Base-by-base conservation (phyloP, 2,329 filamentous ascomycete species). In the Ilyonectria robusta region DNA sequence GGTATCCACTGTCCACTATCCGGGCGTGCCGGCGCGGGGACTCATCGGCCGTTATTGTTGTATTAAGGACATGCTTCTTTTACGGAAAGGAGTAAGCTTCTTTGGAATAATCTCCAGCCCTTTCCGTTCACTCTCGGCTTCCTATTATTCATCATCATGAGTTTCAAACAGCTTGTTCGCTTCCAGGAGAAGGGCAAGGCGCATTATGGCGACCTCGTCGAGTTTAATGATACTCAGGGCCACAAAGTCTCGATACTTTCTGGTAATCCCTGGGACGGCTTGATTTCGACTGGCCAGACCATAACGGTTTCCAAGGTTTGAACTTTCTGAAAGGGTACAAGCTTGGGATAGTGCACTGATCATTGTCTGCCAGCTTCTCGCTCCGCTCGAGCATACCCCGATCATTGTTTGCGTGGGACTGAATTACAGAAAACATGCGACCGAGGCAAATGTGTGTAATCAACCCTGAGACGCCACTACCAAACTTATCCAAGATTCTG, bases 321-420 rank as follows among this genome's bases (percentile, higher is more conserved):
- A n/a, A 5, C 17, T 44, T 4, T 5, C 15, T n/a, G 4, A n/a
- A 19, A 17, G 40, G 2, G 40, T 19, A n/a, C 17, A 44, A 44
- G 17, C 40, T n/a, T n/a, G 6, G 15, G 8, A 44, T 44, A 8
- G 17, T 44, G 33, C 33, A 35, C 33, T 44, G 7, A 44, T 44
- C 40, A 4, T 4, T n/a, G 17, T 44, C 17, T n/a, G 15, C 1
- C 17, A 59, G 57, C 17, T 59, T 23, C 57, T 51, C 9, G 40
- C 40, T 51, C 57, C 57, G 13, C 31, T 59, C 6, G 26, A 44
- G 4, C n/a, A 19, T 33, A 31, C 57, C 1, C 31, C 57, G n/a
- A 59, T 59, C 2, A 40, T 59, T 17, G 42, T 59, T 19, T 59
- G 57, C 31, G 57, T 44, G n/a, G 56, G 56, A 13, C 19, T 59